phyloP scores from a whole-genome alignment of 2,329 filamentous ascomycete species.

The Cladosporium oxysporum region DNA sequence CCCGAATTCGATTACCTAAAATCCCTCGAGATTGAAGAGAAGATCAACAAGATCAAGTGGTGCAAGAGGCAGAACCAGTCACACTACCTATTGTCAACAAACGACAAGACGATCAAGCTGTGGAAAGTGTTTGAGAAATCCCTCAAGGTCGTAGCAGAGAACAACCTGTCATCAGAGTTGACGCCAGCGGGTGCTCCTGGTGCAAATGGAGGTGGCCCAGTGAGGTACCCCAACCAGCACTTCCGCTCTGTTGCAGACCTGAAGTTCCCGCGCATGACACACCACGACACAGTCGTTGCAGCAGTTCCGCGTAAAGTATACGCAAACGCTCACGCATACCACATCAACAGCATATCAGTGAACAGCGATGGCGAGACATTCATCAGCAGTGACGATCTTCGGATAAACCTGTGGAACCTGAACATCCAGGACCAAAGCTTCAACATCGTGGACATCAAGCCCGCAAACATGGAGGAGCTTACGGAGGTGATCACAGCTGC shows the following conservation, averaged over 20 bases:
- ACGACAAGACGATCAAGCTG: conserved; percentile 99
- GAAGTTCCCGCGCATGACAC: conserved; percentile 92
- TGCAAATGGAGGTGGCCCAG: conserved; percentile 74
- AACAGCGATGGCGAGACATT: conserved; percentile 99
- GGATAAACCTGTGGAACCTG: conserved; percentile 98
- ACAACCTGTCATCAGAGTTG: conserved; percentile 93
- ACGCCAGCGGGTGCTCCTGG: conserved; percentile 67
- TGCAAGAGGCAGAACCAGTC: conserved; percentile 97
- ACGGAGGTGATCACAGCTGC: conserved; percentile 98
- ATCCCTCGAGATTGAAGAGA: conserved; percentile 98
- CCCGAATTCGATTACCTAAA: conserved; percentile 99
- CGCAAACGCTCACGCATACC: conserved; percentile 97
- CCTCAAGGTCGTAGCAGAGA: conserved; percentile 96
- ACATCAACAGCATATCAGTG: conserved; percentile 99
- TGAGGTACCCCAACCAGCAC: conserved; percentile 69
- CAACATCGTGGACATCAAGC: conserved; percentile 99
- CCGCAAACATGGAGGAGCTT: conserved; percentile 98
- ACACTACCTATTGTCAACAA: conserved; percentile 96
- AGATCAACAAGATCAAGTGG: conserved; percentile 99
- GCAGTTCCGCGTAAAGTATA: conserved; percentile 95
- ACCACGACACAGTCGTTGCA: conserved; percentile 97
- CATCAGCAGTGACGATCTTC: conserved; percentile 95
- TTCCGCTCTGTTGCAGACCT: conserved; percentile 82
- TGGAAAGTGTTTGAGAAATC: conserved; percentile 99
- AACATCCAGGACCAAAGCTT: conserved; percentile 99